Evolutionary conservation across 345 rosid genomes (phyloP).

Genomic region (Heritiera fomes): DNA sequence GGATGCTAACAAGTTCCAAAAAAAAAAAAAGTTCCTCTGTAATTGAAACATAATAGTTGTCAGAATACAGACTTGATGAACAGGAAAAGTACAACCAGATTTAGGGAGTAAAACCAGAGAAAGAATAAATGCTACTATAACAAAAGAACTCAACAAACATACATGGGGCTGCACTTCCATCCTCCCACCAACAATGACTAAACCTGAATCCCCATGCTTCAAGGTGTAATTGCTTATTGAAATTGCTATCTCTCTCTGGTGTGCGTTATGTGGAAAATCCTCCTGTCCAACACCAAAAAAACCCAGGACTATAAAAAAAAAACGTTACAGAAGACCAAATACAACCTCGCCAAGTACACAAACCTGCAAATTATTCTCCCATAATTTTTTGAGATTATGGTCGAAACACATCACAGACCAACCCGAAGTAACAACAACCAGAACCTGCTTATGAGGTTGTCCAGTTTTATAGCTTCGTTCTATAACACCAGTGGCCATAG

Average conservation of each 20-base stretch:
- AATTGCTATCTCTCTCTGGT: conserved; percentile 82
- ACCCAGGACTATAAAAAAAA: not conserved
- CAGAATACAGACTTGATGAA: not conserved
- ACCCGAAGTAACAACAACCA: conserved; percentile 95
- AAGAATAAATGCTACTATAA: not conserved
- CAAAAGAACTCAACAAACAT: conserved; percentile 30
- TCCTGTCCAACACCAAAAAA: conserved; percentile 44
- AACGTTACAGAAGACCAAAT: not conserved
- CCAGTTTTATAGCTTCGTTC: conserved; percentile 65
- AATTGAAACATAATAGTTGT: not conserved
- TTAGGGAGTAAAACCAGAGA: not conserved
- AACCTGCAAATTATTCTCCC: conserved; percentile 96
- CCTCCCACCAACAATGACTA: conserved; percentile 91
- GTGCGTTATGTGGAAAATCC: conserved; percentile 90
- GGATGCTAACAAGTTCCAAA: not conserved
- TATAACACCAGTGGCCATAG: conserved; percentile 92
- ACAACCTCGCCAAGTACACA: not conserved
- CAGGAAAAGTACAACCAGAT: not conserved
- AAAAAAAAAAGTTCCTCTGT: not conserved
- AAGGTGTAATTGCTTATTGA: conserved; percentile 84
- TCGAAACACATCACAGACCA: conserved; percentile 97
- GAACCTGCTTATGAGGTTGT: conserved; percentile 83
- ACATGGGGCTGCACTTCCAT: conserved; percentile 95
- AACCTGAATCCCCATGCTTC: conserved; percentile 84
- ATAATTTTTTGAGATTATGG: conserved; percentile 90